Conservation (phyloP, 257 asterid species). For the Euphrasia confusa region DNA sequence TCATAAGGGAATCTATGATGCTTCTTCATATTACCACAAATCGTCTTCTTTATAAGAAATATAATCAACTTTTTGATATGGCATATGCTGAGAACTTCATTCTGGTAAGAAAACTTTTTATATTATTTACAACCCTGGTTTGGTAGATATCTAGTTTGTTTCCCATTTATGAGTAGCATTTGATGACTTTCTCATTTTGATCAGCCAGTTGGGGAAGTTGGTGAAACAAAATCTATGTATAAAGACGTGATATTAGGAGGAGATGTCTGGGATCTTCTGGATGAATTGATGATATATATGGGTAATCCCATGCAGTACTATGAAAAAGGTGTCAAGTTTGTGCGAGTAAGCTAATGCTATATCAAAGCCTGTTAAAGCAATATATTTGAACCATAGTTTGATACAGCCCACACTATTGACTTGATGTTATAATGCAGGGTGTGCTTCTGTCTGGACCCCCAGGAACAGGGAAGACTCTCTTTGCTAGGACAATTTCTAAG, state of each 20-base stretch:
- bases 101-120: constrained; percentile 45
- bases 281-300: constrained; percentile 95
- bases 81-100: constrained; percentile 90
- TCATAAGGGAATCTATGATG: constrained; percentile 82
- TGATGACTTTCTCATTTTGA: constrained; percentile 33
- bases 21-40: constrained; percentile 73
- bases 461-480: constrained; percentile 97
- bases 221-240: constrained; percentile 83
- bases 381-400: constrained; percentile 20
- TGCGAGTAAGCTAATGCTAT: constrained; percentile 57
- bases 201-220: constrained; percentile 91
- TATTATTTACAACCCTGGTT: background rate
- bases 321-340: constrained; percentile 89
- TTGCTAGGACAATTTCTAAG: constrained; percentile 91
- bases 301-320: constrained; percentile 92
- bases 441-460: constrained; percentile 99
- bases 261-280: constrained; percentile 99
- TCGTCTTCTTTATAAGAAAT: constrained; percentile 74
- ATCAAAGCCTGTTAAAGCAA: constrained; percentile 20
- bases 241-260: constrained; percentile 97
- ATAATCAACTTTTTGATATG: constrained; percentile 84
- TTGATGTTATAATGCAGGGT: constrained; percentile 50
- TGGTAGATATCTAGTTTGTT: constrained; percentile 15
- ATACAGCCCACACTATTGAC: constrained; percentile 13
- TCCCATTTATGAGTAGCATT: constrained; percentile 18